Evolutionary conservation across 495 filamentous ascomycete genomes (phyloP), one percentile per base, ranked within the genome.

Genomic region (Neurospora terricola): DNA sequence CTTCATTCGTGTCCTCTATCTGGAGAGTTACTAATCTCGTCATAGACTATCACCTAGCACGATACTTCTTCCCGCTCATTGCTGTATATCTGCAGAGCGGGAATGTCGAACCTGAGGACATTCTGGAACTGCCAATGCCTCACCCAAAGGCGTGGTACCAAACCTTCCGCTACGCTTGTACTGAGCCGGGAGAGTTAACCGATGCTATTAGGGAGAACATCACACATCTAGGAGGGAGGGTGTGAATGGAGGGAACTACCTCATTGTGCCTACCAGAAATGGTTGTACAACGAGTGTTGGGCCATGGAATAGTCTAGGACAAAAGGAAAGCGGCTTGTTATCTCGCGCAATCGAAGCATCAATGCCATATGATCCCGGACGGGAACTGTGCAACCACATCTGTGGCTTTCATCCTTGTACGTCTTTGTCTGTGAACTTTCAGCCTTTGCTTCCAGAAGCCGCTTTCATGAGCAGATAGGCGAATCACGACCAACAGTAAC

Each of bases 41-140:
- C 40, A 23, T 69, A 88, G 88, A 89, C 70, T 76, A 84, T 2
- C 79, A 81, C 40, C 87, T 88, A 73, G 86, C 85, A 0, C 80
- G 82, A 0, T 81, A 83, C 5, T 81, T 80, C 71, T 79, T 88
- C 6, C 88, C 88, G 8, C 80, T 87, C 2, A 77, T 90, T 1
- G 87, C 83, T 1, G 82, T 83, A 5, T 75, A 89, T n/a, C 80
- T 90, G 54, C 78, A 83, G 38, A 86, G 84, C 2, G 83, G 84
- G 30, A 83, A 85, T 76, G 80, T 89, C 21, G 78, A 78, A 40
- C 82, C 81, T 36, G 83, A 85, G 37, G 87, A 89, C 72, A 78
- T 84, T 2, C 79, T 90, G 42, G 86, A 90, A 69, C 80, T 90
- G 11, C 88, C 88, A 0, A 54, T 90, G 70, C 88, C 87, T 14